Conservation (phyloP, 106 monocot species). For the Iris macrosiphon region DNA sequence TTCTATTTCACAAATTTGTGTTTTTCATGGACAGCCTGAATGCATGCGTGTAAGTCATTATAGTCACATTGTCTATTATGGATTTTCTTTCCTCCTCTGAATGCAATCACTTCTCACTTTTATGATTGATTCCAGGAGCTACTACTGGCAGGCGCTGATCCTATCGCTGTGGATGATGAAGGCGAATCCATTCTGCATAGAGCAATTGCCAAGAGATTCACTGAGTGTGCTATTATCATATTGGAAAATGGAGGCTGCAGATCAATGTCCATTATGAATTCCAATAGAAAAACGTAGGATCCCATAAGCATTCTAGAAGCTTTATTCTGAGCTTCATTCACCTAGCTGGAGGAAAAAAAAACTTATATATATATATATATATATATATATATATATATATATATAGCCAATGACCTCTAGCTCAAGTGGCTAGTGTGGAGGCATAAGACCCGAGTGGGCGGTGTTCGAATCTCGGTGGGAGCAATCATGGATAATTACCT, state of each 20-base stretch:
- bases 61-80: background rate
- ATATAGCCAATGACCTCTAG: too few species aligned
- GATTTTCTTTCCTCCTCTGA: background rate
- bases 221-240: constrained; percentile 70
- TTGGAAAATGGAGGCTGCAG: constrained; percentile 92
- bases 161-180: constrained; percentile 74
- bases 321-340: too few species aligned
- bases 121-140: constrained; percentile 45
- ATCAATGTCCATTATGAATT: constrained; percentile 80
- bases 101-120: background rate
- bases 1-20: constrained; percentile 68
- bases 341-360: too few species aligned
- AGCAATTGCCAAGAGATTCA: constrained; percentile 47
- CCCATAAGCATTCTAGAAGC: constrained; percentile 35
- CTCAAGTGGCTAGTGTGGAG: too few species aligned
- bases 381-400: too few species aligned
- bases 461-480: too few species aligned
- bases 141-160: constrained; percentile 66
- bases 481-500: too few species aligned
- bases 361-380: too few species aligned
- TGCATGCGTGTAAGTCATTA: constrained; percentile 61
- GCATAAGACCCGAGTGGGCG: too few species aligned
- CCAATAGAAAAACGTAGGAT: constrained; percentile 84
- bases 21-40: constrained; percentile 71
- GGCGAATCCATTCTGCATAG: constrained; percentile 73